Conservation (phyloP, 495 filamentous ascomycete species). For the Paragyromitra xinjiangensis region DNA sequence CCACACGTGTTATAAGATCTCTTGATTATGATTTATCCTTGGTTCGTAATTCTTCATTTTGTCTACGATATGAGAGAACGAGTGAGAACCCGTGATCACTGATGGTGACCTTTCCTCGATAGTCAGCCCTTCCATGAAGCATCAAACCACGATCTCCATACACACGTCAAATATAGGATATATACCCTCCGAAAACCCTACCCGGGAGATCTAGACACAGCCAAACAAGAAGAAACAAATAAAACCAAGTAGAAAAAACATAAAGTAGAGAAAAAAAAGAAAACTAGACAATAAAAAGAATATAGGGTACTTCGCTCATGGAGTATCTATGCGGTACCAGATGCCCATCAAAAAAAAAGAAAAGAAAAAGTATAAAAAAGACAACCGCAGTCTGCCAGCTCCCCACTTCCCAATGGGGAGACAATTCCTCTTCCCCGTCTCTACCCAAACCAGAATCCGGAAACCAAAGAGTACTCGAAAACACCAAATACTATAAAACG, state of each 20-base stretch:
- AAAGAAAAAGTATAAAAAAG: conserved; percentile 1
- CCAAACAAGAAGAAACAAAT: conserved; percentile 12
- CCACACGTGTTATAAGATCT: neutral
- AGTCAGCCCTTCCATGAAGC: neutral
- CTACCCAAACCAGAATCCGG: conserved; percentile 14
- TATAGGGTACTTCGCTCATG: conserved; percentile 28
- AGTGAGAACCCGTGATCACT: conserved; percentile 25
- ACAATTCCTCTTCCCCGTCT: neutral
- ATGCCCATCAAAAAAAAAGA: conserved; percentile 13
- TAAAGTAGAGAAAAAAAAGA: conserved; percentile 14
- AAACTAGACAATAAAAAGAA: conserved; percentile 26
- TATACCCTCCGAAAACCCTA: neutral
- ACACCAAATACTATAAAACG: conserved; percentile 22
- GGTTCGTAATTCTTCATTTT: neutral
- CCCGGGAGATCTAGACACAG: conserved; percentile 28
- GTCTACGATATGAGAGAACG: neutral
- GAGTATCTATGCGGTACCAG: conserved; percentile 26
- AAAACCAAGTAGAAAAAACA: conserved; percentile 19
- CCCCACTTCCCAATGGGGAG: conserved; percentile 16
- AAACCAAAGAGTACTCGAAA: conserved; percentile 19
- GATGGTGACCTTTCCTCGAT: neutral
- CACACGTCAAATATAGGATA: conserved; percentile 25
- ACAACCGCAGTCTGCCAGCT: neutral
- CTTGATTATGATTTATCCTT: neutral
- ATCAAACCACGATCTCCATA: conserved; percentile 1